Evolutionary conservation across 306 rosid species (phyloP).

Genomic region (Cotoneaster glaucophyllus): DNA sequence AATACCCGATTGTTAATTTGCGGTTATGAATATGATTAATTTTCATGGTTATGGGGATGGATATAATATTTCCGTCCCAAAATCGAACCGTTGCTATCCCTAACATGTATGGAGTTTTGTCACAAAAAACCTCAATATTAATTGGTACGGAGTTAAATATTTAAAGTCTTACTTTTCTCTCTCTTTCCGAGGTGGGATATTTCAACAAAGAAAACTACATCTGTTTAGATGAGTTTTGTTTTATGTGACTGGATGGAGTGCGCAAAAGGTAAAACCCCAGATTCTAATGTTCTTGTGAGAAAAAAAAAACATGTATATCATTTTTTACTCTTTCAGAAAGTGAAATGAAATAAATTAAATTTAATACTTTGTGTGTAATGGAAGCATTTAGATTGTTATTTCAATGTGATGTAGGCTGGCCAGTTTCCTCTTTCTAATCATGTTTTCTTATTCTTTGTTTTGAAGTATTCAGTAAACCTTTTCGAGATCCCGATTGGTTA

Average conservation of each 20-base stretch:
- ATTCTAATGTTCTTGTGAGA: background rate
- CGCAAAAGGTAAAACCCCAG: background rate
- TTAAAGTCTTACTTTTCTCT: no score
- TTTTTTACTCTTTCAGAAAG: background rate
- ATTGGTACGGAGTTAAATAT: no score
- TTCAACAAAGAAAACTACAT: background rate
- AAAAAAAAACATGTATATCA: background rate
- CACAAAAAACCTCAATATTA: no score
- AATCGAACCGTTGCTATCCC: no score
- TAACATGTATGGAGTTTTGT: no score
- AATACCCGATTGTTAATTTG: no score
- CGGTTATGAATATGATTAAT: no score
- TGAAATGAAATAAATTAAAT: slow-evolving; percentile 17
- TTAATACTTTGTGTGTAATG: background rate
- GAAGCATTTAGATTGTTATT: background rate
- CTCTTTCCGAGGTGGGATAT: no score
- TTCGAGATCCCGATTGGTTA: background rate
- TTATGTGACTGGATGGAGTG: background rate
- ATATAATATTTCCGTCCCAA: no score
- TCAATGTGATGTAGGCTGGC: background rate
- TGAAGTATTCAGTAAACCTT: background rate
- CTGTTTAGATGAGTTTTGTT: background rate
- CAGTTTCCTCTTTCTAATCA: background rate
- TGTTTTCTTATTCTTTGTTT: background rate
- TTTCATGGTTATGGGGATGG: no score